phyloP scores from a whole-genome alignment of 73 alveolate species.

The Tetrahymena malaccensis region DNA sequence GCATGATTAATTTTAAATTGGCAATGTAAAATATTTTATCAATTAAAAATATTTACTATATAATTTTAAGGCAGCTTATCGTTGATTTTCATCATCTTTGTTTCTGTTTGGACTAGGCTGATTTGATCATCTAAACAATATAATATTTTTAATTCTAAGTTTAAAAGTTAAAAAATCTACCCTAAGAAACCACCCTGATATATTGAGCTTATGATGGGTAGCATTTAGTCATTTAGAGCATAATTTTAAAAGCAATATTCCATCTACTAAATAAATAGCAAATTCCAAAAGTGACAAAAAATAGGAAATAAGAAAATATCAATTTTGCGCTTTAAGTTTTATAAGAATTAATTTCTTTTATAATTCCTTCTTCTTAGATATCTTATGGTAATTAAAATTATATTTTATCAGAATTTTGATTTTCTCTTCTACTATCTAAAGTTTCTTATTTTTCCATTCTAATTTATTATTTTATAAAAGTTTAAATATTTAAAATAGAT shows the following conservation, averaged over 20 bases:
- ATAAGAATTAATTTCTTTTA: background rate
- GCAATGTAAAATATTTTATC: too few relatives aligned
- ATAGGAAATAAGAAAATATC: background rate
- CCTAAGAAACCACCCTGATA: background rate
- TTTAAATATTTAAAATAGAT: too few relatives aligned
- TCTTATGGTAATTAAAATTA: slow-evolving; percentile 11
- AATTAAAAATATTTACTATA: background rate
- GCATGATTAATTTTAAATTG: too few relatives aligned
- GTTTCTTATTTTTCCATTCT: too few relatives aligned
- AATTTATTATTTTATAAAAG: too few relatives aligned
- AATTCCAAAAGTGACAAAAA: background rate
- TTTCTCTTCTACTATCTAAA: too few relatives aligned
- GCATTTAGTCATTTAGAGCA: background rate
- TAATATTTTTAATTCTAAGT: too few relatives aligned
- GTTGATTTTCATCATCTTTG: background rate
- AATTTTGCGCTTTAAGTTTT: background rate
- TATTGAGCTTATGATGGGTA: background rate
- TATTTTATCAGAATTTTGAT: background rate
- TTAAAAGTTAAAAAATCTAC: background rate
- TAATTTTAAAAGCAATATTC: background rate
- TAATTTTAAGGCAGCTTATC: background rate
- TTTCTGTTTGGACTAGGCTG: background rate
- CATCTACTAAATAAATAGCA: slow-evolving; percentile 8
- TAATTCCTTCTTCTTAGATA: slow-evolving; percentile 26
- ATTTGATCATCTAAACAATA: background rate